A percentile compares a stretch with the other conserved stretches of the same genome.
Conservation (phyloP, 352 stramenopile genomes). For the Thalassiosira livingstoniorum region DNA sequence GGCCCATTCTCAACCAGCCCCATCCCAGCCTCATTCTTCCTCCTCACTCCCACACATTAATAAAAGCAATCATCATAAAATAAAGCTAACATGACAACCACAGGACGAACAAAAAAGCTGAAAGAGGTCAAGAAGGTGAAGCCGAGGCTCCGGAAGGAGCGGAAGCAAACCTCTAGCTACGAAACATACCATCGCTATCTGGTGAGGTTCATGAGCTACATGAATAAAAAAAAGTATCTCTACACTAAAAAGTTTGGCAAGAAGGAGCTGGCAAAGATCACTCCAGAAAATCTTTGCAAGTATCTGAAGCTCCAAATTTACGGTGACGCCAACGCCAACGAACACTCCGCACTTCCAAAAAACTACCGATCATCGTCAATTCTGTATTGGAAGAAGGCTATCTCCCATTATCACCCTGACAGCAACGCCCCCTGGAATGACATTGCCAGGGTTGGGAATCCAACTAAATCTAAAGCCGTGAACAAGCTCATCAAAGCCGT, state of each 20-base stretch:
- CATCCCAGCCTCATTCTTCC: too few species aligned
- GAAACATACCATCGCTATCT: neutral
- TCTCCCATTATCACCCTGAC: slow-evolving; percentile 24
- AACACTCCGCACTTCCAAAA: slow-evolving; percentile 10
- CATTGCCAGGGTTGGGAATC: slow-evolving; percentile 17
- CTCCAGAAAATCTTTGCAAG: neutral
- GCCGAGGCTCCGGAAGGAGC: too few species aligned
- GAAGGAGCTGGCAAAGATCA: neutral
- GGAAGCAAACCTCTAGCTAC: neutral
- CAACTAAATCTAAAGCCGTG: neutral
- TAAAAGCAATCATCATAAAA: too few species aligned
- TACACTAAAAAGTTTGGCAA: neutral
- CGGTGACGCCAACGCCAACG: neutral
- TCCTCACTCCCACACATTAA: too few species aligned
- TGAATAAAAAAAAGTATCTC: neutral
- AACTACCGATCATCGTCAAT: slow-evolving; percentile 15
- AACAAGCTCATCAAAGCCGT: slow-evolving; percentile 16
- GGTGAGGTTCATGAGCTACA: neutral
- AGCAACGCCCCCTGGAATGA: slow-evolving; percentile 23
- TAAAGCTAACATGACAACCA: too few species aligned
- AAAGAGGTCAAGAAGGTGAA: too few species aligned
- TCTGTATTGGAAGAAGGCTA: slow-evolving; percentile 31
- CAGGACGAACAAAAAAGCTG: too few species aligned
- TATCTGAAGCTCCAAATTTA: slow-evolving; percentile 6
- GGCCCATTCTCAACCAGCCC: too few species aligned